Evolutionary conservation across 2,329 filamentous ascomycete species (phyloP), one percentile per base, ranked within the genome.

Genomic region (Diaporthe destruens): DNA sequence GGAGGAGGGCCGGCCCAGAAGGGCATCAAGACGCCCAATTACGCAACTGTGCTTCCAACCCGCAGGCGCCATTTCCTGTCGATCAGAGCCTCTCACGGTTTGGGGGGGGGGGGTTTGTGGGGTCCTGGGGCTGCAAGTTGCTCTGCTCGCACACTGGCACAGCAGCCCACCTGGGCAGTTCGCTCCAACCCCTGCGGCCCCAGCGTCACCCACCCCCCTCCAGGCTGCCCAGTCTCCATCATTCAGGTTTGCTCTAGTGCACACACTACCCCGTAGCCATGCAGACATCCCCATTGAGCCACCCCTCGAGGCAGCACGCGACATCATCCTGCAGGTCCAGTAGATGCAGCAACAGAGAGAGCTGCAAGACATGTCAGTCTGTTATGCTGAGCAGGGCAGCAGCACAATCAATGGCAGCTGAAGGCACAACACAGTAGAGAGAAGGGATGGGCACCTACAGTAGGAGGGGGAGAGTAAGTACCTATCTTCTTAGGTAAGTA

Each of bases 11-110:
- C 36, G 36, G 12, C 39, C 14, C 14, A 42, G 39, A 42, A 14
- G 39, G 42, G 36, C 8, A 39, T 20, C 20, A 18, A 29, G 42
- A 42, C 42, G 42, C 59, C 59, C 42, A 47, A 65, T 65, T 51
- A 51, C 59, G 59, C 59, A 49, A 51, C 44, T 36, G 20, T 49
- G 29, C 59, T 65, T 16, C 29, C 44, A 23, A 39, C 61, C 61
- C 51, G 61, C 61, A 65, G 61, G 32, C 32, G 47, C 61, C 61
- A 36, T 36, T 39, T 36, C 23, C 25, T 53, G 61, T 66, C 61
- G 61, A 66, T 66, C 61, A 66, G 32, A 66, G 61, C 61, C 61
- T 66, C 44, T 66, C 61, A 53, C 44, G 61, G 61, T 53, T 66
- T n/a, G n/a, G n/a, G n/a, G n/a, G n/a, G n/a, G n/a, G n/a, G 61